Evolutionary conservation across 2,329 filamentous ascomycete genomes (phyloP).

Genomic region (Penicillium sp.): DNA sequence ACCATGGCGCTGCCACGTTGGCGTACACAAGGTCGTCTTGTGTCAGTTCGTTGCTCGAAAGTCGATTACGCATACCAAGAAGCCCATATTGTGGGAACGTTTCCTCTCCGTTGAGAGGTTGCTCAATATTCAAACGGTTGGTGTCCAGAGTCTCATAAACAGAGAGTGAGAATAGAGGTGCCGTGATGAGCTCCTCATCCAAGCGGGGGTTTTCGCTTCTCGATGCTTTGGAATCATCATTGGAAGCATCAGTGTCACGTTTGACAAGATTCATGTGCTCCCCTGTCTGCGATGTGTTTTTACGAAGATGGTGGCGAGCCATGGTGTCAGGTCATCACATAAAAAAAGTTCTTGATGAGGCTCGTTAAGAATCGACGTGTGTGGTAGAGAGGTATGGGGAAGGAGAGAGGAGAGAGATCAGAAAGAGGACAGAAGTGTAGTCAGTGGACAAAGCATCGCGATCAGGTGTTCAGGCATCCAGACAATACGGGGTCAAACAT

Average conservation of each 20-base stretch:
- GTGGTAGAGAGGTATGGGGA: neutral
- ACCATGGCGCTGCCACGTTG: slow-evolving; percentile 57
- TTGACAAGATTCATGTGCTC: slow-evolving; percentile 2
- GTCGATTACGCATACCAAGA: neutral
- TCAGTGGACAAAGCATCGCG: neutral
- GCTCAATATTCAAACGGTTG: neutral
- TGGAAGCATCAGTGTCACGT: neutral
- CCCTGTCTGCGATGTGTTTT: neutral
- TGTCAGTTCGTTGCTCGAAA: too few relatives aligned
- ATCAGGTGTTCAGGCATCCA: neutral
- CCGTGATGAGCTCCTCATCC: neutral
- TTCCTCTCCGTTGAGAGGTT: neutral
- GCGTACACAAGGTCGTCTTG: neutral
- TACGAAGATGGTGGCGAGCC: neutral
- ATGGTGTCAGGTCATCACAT: neutral
- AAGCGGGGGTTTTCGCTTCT: neutral
- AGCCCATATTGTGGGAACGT: neutral
- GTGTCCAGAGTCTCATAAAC: neutral
- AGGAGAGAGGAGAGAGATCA: neutral
- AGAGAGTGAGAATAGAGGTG: neutral
- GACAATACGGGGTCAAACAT: neutral
- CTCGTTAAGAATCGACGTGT: too few relatives aligned
- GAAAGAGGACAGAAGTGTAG: neutral
- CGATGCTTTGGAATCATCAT: neutral
- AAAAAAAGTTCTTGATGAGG: neutral